Conservation (phyloP, 192 early-diverging fungal species). For the Coemansia sp. region DNA sequence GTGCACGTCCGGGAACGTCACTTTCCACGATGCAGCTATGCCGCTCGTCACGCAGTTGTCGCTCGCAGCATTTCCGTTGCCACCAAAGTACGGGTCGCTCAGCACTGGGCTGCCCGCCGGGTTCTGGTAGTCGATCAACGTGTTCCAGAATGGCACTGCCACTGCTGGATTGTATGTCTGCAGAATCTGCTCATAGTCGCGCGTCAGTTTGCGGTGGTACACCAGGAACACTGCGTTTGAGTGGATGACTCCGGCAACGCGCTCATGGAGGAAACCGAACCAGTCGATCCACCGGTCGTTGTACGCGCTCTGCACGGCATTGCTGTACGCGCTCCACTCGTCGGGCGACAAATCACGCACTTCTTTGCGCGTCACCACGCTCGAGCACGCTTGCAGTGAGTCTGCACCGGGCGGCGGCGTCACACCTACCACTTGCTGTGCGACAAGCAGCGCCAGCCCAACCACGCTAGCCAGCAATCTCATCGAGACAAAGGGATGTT, state of each 20-base stretch:
- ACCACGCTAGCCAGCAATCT: slow-evolving; percentile 27
- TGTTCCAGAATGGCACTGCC: slow-evolving; percentile 53
- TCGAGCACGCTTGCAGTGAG: slow-evolving; percentile 20
- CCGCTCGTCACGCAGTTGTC: slow-evolving; percentile 34
- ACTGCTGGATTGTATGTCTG: slow-evolving; percentile 43
- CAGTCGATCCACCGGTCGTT: slow-evolving; percentile 46
- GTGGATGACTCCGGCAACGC: slow-evolving; percentile 29
- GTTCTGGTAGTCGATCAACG: slow-evolving; percentile 46
- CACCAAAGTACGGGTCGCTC: slow-evolving; percentile 45
- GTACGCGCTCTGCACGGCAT: slow-evolving; percentile 28
- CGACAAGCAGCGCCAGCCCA: slow-evolving; percentile 27
- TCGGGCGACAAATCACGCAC: slow-evolving; percentile 35
- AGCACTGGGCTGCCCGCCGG: slow-evolving; percentile 28
- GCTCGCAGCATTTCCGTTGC: slow-evolving; percentile 27
- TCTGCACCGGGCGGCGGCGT: slow-evolving; percentile 36
- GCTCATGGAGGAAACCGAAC: slow-evolving; percentile 47
- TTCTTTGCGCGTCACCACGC: slow-evolving; percentile 47
- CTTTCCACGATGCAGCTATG: slow-evolving; percentile 22
- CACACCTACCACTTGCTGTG: slow-evolving; percentile 9
- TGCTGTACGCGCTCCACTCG: slow-evolving; percentile 45
- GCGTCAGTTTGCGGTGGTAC: slow-evolving; percentile 57
- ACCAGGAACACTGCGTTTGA: slow-evolving; percentile 49
- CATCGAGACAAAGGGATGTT: slow-evolving; percentile 18
- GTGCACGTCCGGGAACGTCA: slow-evolving; percentile 18
- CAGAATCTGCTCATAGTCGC: slow-evolving; percentile 57